Evolutionary conservation across 345 rosid species (phyloP), one percentile per base, ranked within the genome.

Genomic region (Dipteronia sinensis): DNA sequence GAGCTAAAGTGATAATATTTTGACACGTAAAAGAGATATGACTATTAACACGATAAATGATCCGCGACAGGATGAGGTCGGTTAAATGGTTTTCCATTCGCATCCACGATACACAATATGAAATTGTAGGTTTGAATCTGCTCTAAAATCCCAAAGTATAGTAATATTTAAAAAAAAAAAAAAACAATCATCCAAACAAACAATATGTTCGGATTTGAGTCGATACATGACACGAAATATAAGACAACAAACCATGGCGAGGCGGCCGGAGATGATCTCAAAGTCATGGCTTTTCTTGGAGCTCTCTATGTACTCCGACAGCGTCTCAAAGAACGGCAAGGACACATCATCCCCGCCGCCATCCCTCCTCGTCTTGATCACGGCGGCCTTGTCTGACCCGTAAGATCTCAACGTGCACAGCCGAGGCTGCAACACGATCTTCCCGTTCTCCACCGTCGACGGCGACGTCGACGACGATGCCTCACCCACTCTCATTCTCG

Each of bases 241-340:
- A 2, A 64, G 34, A 62, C 2, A 42, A 62, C 77, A 31, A 29
- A 92, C 98, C 98, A 95, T 95, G 19, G 98, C 98, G 20, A 95
- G 88, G 49, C 99, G 86, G 17, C 99, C 99, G 1, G 96, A 91
- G 80, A 95, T 88, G 71, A 92, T 95, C 87, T 95, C 99, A 15
- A 95, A 89, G 67, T 95, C 96, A 0, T 85, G 98, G 74, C 97
- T 95, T 83, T 92, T 92, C 87, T 86, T 90, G 20, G 95, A 86
- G 83, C 97, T 95, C 77, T 95, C 99, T 0, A 95, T 90, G 79
- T 95, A 95, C 77, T 92, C 95, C 47, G 97, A 92, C 67, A 93
- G 80, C 0, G 87, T 88, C 79, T 90, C 96, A 27, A 93, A 93
- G 77, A 93, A 93, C 58, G 92, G 86, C 10, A 93, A 84, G 46